These are phyloP conservation scores for Globisporangium paroecandrum DNA, from an alignment of 352 stramenopile species.

Conservation along the genomic window DNA sequence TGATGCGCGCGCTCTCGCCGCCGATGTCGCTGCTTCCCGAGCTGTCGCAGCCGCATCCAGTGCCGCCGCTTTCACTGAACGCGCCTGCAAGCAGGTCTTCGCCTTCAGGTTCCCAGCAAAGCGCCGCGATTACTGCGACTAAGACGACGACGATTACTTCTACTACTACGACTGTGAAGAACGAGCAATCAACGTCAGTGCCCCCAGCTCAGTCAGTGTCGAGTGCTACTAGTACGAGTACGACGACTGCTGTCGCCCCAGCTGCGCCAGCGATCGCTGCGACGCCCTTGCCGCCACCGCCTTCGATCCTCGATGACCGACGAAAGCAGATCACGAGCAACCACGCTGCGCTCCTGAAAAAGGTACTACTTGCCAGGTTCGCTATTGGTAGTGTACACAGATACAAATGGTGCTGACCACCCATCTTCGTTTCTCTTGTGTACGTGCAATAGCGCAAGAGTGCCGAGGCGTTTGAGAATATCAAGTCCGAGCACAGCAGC, in stretches of 20 bases:
- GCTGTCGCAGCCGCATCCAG: conserved; percentile 30
- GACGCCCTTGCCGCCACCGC: conserved; percentile 5
- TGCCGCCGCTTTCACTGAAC: conserved; percentile 38
- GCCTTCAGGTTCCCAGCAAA: neutral
- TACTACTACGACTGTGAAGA: conserved; percentile 1
- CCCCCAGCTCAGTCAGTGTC: conserved; percentile 3
- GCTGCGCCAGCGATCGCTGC: conserved; percentile 2
- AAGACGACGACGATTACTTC: conserved; percentile 10
- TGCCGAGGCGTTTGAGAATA: conserved; percentile 38
- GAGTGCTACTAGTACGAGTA: neutral
- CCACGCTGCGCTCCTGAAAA: conserved; percentile 29
- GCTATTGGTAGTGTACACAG: neutral
- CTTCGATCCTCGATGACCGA: conserved; percentile 25
- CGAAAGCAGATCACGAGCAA: conserved; percentile 21
- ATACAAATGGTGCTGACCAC: neutral
- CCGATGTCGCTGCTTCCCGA: conserved; percentile 66
- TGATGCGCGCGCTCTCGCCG: conserved; percentile 72
- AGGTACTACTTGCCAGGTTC: conserved; percentile 19
- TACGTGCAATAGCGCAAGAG: conserved; percentile 41
- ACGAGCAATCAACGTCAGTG: conserved; percentile 2
- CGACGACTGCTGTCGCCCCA: neutral
- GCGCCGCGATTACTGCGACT: neutral
- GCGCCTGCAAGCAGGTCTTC: neutral
- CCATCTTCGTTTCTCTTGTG: neutral
- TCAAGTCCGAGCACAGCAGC: conserved; percentile 27